These are phyloP conservation scores for Cutaneotrichosporon arboriforme DNA, from an alignment of 1,284 basidiomycete genomes.

Conservation along the genomic window DNA sequence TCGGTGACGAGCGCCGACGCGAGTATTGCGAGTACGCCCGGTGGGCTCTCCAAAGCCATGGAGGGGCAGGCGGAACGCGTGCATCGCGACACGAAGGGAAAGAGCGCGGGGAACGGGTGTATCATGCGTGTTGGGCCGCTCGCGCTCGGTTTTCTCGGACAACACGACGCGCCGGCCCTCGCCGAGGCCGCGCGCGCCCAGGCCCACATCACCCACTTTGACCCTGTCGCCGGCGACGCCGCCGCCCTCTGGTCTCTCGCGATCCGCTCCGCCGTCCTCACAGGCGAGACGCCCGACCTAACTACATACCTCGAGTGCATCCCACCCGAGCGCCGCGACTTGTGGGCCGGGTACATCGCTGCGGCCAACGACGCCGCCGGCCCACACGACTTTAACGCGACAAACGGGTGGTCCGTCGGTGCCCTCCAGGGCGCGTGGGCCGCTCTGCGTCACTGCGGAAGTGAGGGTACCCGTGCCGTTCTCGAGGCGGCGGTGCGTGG, in stretches of 20 bases:
- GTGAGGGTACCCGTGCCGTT: not conserved
- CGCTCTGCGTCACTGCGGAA: not conserved
- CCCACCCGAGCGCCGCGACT: not conserved
- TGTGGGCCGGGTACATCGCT: not conserved
- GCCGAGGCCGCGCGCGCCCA: slow-evolving; percentile 2
- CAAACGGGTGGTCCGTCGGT: slow-evolving; percentile 5
- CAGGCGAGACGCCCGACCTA: not conserved
- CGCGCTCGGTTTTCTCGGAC: not conserved
- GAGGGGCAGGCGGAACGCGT: not conserved
- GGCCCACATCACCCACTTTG: slow-evolving; percentile 2
- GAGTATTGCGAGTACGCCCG: no score
- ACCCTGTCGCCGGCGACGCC: slow-evolving; percentile 4
- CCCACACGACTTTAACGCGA: not conserved
- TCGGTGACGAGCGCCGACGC: not conserved
- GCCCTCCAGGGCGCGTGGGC: slow-evolving; percentile 6
- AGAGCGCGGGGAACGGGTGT: slow-evolving; percentile 1
- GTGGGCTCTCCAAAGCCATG: not conserved
- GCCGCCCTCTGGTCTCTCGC: slow-evolving; percentile 6
- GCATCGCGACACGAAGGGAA: not conserved
- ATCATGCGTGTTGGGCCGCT: slow-evolving; percentile 9
- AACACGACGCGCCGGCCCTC: not conserved
- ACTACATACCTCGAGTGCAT: not conserved
- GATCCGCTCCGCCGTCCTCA: slow-evolving; percentile 2
- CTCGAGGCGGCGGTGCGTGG: slow-evolving; percentile 5
- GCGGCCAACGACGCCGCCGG: not conserved